phyloP scores from a whole-genome alignment of 768 basidiomycete genomes.

The Lactifluus volemus region DNA sequence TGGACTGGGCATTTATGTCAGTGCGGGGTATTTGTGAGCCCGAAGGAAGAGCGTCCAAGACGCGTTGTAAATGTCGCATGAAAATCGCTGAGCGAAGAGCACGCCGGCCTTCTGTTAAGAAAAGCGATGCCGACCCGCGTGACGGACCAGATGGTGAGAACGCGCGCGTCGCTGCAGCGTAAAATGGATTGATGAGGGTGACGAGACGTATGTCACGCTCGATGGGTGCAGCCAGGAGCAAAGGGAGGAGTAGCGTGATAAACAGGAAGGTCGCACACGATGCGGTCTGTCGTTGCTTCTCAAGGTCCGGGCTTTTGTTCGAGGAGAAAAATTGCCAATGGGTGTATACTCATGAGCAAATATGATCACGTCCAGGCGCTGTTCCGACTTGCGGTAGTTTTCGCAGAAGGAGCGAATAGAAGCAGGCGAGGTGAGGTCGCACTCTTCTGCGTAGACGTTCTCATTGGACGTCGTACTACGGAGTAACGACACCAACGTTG shows the following conservation, averaged over 20 bases:
- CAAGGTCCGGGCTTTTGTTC: conserved; percentile 24
- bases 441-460: conserved; percentile 71
- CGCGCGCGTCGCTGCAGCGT: conserved; percentile 62
- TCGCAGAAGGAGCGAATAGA: conserved; percentile 65
- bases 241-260: conserved; percentile 69
- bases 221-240: conserved; percentile 71
- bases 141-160: conserved; percentile 28
- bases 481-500: conserved; percentile 57
- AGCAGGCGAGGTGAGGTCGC: conserved; percentile 56
- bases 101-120: conserved; percentile 55
- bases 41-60: conserved; percentile 71
- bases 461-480: conserved; percentile 66
- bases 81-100: conserved; percentile 55
- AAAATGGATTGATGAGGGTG: conserved; percentile 81
- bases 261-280: conserved; percentile 72
- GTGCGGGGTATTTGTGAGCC: conserved; percentile 44
- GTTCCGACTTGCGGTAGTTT: conserved; percentile 53
- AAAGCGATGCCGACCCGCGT: conserved; percentile 21
- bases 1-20: conserved; percentile 24
- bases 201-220: conserved; percentile 89
- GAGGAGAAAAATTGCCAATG: conserved; percentile 41
- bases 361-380: conserved; percentile 68
- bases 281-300: conserved; percentile 35
- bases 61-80: conserved; percentile 73
- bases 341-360: conserved; percentile 71